These are phyloP conservation scores for Globisporangium carolinianum DNA, from an alignment of 352 stramenopile genomes.

Conservation along the genomic window DNA sequence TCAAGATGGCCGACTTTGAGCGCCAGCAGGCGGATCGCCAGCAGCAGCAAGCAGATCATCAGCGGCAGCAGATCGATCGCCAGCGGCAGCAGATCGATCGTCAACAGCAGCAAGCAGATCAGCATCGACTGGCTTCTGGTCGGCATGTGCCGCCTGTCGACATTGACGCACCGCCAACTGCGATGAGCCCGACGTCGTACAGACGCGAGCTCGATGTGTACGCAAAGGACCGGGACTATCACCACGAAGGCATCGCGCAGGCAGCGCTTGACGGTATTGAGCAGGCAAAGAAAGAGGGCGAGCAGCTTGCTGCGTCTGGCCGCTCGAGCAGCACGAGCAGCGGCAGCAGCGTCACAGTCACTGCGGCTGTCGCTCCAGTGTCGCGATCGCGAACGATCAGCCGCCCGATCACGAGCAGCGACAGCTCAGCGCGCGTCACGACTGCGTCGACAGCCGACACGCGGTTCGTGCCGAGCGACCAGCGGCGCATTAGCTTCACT, in stretches of 20 bases:
- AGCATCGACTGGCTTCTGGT: slow-evolving; percentile 1
- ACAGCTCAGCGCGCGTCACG: not conserved
- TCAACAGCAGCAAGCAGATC: not conserved
- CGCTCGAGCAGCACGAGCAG: not conserved
- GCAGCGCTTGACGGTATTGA: slow-evolving; percentile 10
- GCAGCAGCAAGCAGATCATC: not conserved
- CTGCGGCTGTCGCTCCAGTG: not conserved
- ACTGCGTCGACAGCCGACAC: slow-evolving; percentile 2
- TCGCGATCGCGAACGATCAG: not conserved
- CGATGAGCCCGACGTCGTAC: slow-evolving; percentile 8
- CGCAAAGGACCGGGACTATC: slow-evolving; percentile 7
- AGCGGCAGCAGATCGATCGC: not conserved
- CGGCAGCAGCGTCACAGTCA: not conserved
- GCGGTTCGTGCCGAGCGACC: not conserved
- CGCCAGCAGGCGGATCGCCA: slow-evolving; percentile 1
- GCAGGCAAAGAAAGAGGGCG: slow-evolving; percentile 6
- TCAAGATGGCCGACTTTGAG: not conserved
- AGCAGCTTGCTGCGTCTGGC: not conserved
- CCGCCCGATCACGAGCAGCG: slow-evolving; percentile 5
- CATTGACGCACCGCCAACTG: not conserved
- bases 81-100: not conserved
- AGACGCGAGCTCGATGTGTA: slow-evolving; percentile 9
- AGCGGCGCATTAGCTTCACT: slow-evolving; percentile 10
- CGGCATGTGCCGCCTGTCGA: not conserved
- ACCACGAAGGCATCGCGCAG: slow-evolving; percentile 7